Percentiles rank a stretch among this genome's conserved stretches.
These are phyloP conservation scores for Macrotyloma uniflorum DNA, from an alignment of 306 rosid genomes.

Conservation along the genomic window DNA sequence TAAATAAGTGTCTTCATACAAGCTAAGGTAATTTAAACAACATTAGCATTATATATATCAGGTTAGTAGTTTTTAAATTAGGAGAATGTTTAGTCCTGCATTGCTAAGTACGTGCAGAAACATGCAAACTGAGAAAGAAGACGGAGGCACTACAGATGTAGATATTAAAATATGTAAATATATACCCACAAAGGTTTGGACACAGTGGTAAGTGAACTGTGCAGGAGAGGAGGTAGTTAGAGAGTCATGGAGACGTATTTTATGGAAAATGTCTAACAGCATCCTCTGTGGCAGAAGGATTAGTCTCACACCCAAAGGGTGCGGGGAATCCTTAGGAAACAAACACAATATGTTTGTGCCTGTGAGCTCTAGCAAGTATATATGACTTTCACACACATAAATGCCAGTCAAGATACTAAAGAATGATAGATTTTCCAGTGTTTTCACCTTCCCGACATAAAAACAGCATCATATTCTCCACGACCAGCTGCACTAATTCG, in stretches of 20 bases:
- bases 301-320: neutral
- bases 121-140: neutral
- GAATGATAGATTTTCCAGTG: constrained; percentile 13
- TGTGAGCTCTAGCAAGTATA: constrained; percentile 11
- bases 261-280: neutral
- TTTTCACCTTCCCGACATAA: constrained; percentile 96
- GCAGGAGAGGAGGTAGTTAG: neutral
- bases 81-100: neutral
- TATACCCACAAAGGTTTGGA: neutral
- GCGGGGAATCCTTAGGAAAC: neutral
- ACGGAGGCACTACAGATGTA: neutral
- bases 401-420: constrained; percentile 15
- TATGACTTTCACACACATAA: neutral
- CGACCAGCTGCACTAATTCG: constrained; percentile 81
- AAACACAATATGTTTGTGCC: neutral
- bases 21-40: neutral
- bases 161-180: neutral
- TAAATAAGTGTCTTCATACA: neutral
- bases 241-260: neutral
- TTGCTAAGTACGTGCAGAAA: neutral
- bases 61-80: neutral
- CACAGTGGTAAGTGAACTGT: neutral
- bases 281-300: neutral
- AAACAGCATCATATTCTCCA: constrained; percentile 84
- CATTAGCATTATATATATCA: neutral